Evolutionary conservation across 495 filamentous ascomycete genomes (phyloP).

Genomic region (Aspergillus hancockii): DNA sequence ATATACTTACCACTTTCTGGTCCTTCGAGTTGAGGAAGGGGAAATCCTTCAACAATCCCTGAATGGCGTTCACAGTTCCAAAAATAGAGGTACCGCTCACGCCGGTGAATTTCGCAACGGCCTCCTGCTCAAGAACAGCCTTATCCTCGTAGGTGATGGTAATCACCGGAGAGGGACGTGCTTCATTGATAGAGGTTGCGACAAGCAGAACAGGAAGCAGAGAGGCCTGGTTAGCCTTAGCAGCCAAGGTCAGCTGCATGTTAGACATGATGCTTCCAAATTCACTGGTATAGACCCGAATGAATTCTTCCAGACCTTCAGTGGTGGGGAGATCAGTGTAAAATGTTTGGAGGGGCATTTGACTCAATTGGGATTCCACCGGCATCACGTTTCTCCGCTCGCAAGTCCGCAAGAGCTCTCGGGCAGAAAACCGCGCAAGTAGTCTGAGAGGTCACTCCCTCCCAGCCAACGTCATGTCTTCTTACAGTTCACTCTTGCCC

Average conservation of each 20-base stretch:
- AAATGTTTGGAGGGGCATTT: constrained; percentile 18
- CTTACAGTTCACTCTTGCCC: constrained; percentile 41
- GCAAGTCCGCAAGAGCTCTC: constrained; percentile 24
- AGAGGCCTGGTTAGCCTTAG: constrained; percentile 58
- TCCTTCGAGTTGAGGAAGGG: constrained; percentile 49
- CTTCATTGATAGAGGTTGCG: constrained; percentile 51
- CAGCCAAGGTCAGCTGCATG: constrained; percentile 56
- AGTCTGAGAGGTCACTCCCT: not conserved
- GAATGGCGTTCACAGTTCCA: constrained; percentile 39
- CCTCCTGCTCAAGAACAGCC: constrained; percentile 42
- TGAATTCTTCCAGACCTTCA: constrained; percentile 5
- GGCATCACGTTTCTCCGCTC: constrained; percentile 38
- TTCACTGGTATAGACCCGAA: constrained; percentile 2
- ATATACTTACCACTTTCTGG: constrained; percentile 37
- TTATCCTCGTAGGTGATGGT: constrained; percentile 49
- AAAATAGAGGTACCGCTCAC: constrained; percentile 32
- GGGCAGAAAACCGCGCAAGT: constrained; percentile 34
- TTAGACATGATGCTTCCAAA: constrained; percentile 32
- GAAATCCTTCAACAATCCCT: constrained; percentile 42
- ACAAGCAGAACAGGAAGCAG: constrained; percentile 51
- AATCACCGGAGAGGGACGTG: constrained; percentile 44
- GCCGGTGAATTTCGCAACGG: constrained; percentile 39
- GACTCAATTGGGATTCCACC: constrained; percentile 22
- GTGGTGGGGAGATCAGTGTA: constrained; percentile 22
- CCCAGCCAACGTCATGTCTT: constrained; percentile 36